Base-by-base conservation (phyloP, 768 basidiomycete species). In the Suillus luteus region DNA sequence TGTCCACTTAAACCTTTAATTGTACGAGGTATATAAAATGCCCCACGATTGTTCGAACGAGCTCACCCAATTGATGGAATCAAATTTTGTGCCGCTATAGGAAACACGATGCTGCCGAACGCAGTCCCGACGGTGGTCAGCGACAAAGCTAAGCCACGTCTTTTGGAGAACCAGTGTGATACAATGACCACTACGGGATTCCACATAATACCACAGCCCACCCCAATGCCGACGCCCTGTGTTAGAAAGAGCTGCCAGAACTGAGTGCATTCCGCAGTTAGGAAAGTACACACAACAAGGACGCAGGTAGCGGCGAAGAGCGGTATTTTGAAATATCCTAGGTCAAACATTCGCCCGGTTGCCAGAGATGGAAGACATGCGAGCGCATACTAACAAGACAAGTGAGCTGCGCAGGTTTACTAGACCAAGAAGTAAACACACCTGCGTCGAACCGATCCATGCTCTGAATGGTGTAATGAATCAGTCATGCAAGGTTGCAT, bases 371-470 rank as follows among this genome's bases (percentile, higher is more conserved):
- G 86, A 3, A 88, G 71, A 72, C 87, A 89, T 7, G 85, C 76
- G 0, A 90, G 79, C 12, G 88, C 79, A 67, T 87, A 88, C 88
- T 91, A 19, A 8, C 1, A 38, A n/a, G 54, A 11, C 17, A 33
- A 7, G 10, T 58, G n/a, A 49, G 35, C 22, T 12, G 24, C 55
- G 14, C 22, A 49, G 37, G 58, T 38, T 61, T 43, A 46, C 43
- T 27, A 43, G 54, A 48, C 48, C 52, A 1, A 12, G 43, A 58
- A 19, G 8, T 31, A 64, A 33, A 64, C 69, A 8, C 46, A 85
- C 90, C 77, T 91, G 90, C 19, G 88, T 76, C 1, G 91, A 92
- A 7, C 91, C 91, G 41, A 93, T 92, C 91, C 90, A 93, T 52
- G 90, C 85, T 55, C 90, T 91, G 65, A 31, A 19, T 57, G 62